Base-by-base conservation (phyloP, 495 filamentous ascomycete genomes). In the Mycothermus thermophilus region DNA sequence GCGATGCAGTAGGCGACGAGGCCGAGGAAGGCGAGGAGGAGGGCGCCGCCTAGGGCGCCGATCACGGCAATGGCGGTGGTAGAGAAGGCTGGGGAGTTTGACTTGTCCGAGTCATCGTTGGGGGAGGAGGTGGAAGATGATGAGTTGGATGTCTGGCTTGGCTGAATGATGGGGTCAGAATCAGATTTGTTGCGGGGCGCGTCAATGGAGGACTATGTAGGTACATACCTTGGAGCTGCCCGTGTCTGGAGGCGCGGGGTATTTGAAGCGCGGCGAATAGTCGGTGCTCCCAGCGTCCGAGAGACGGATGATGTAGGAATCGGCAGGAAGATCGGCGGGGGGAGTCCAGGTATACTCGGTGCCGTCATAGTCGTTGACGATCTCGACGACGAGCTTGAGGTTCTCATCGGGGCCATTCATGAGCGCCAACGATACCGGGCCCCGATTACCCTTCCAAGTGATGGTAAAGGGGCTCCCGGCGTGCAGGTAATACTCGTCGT, bases 241-340 rank as follows among this genome's bases (percentile, higher is more conserved):
- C 5, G 6, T 10, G 1, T 3, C 1, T 2, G 30, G 24, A 2
- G 33, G 28, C 3, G 20, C 33, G 14, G 21, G 33, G 18, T 36
- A 42, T 4, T 15, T 15, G 21, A 42, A 42, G n/a, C 33, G 21
- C 16, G 27, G 15, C n/a, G 39, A 42, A 17, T 36, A 42, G 13
- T 37, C 34, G 22, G 16, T 23, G 33, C 33, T 42, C 3, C 34
- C 34, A 2, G 14, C 32, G 22, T 42, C 39, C 9, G 22, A 7
- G 13, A 42, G 12, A 27, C 16, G 14, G 0, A 42, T 21, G 10
- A 20, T 12, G 39, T 42, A 42, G 14, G 32, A 30, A 10, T 33
- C 32, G 15, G 32, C 13, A 3, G 28, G 15, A 7, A 42, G 33
- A 0, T 11, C 10, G 1, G 20, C 3, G 12, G 39, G 39, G n/a